Evolutionary conservation across 2,329 filamentous ascomycete genomes (phyloP), one percentile per base, ranked within the genome.

Genomic region (Amesomyces nigricolor): DNA sequence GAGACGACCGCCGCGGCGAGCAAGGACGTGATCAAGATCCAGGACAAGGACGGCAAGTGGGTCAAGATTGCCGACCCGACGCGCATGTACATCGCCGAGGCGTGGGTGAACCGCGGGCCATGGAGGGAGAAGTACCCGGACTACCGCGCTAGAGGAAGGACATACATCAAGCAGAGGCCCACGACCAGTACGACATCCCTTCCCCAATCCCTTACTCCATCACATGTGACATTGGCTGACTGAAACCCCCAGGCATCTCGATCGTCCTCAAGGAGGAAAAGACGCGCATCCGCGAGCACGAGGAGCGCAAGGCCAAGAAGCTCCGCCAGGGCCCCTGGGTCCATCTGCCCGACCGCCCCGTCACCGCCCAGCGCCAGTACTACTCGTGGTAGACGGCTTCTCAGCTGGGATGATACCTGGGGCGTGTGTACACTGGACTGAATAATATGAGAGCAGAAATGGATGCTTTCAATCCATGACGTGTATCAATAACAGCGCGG

Each of bases 191-290:
- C 75, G 86, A 84, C 53, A 40, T 50, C 39, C 17, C 83, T 52
- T 35, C 14, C 13, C 29, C 16, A 2, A 6, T 5, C n/a, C 10
- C 11, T 16, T 0, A 8, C 22, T n/a, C 22, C 13, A 5, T 14
- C 44, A 37, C 54, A 63, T 29, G n/a, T 17, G 22, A 4, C 17
- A 51, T 44, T n/a, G 44, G 8, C 32, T 43, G 49, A 45, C 63
- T 68, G 50, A 70, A 70, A 61, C 30, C 9, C 38, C n/a, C 63
- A 91, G 89, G 80, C 62, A 81, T 96, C 58, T 84, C 86, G 0
- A 74, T 99, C 37, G 71, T 96, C 13, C 75, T 99, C 68, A 99
- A 97, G 75, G 94, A 99, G 70, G 91, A 97, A 71, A 88, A 87
- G 71, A 96, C 94, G 5, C 80, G 91, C 53, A 85, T 96, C 66